Conservation (phyloP, 768 basidiomycete species). For the Leccinum aurantiacum region DNA sequence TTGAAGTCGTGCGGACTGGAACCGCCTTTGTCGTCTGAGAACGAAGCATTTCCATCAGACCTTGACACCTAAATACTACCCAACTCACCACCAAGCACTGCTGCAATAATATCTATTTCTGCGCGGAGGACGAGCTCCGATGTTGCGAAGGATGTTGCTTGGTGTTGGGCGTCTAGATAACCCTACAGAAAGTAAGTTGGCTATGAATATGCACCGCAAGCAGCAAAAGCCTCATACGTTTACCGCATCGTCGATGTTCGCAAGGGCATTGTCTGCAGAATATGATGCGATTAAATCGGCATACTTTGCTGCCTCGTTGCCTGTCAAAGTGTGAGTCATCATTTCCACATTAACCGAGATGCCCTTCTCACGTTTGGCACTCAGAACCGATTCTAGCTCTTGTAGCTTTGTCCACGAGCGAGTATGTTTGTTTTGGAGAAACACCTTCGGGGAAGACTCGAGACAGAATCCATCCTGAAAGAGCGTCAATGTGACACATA, state of each 20-base stretch:
- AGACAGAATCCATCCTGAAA: constrained; percentile 49
- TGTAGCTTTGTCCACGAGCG: constrained; percentile 59
- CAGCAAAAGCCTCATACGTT: constrained; percentile 16
- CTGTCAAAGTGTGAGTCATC: constrained; percentile 35
- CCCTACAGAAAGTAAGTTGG: constrained; percentile 40
- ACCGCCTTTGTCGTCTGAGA: constrained; percentile 69
- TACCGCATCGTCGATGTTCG: constrained; percentile 46
- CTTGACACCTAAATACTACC: not conserved
- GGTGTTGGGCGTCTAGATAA: constrained; percentile 63
- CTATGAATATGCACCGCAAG: constrained; percentile 1
- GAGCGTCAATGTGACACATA: constrained; percentile 2
- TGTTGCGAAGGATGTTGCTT: constrained; percentile 50
- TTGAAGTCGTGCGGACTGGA: constrained; percentile 78
- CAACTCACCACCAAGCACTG: constrained; percentile 61
- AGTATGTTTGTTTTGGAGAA: constrained; percentile 76
- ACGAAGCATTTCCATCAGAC: constrained; percentile 12
- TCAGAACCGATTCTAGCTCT: constrained; percentile 58
- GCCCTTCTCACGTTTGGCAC: constrained; percentile 55
- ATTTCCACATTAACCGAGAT: not conserved
- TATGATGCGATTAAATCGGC: constrained; percentile 47
- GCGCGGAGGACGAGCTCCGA: constrained; percentile 58
- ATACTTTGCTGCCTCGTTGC: constrained; percentile 54
- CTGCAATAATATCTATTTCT: constrained; percentile 62
- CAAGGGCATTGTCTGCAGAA: constrained; percentile 46
- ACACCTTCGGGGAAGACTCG: constrained; percentile 70